Evolutionary conservation across 2,329 filamentous ascomycete species (phyloP).

Genomic region (Monosporascus sp.): DNA sequence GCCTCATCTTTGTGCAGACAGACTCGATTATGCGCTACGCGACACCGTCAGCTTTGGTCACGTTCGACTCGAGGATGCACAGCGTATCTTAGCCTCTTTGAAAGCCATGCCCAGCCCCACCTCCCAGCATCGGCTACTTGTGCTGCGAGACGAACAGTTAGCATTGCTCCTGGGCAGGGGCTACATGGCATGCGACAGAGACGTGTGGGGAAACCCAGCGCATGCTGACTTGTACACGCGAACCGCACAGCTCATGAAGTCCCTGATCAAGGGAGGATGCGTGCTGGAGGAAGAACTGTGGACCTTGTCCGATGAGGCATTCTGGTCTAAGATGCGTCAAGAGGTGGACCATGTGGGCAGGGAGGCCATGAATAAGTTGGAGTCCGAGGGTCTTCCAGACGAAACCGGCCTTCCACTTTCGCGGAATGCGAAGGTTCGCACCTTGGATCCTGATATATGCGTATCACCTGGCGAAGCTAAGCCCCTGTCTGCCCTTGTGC

Average conservation of each 20-base stretch:
- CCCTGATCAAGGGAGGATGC: conserved; percentile 12
- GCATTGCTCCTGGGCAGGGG: conserved; percentile 27
- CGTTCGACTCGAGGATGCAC: conserved; percentile 25
- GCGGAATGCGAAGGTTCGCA: conserved; percentile 25
- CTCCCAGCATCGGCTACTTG: conserved; percentile 23
- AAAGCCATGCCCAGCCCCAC: conserved; percentile 24
- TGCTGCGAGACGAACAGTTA: conserved; percentile 22
- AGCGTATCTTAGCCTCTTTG: conserved; percentile 20
- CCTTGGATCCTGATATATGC: conserved; percentile 27
- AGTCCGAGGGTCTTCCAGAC: conserved; percentile 16
- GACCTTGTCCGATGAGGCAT: conserved; percentile 28
- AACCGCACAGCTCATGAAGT: conserved; percentile 28
- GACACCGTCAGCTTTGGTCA: conserved; percentile 29
- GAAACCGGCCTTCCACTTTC: conserved; percentile 22
- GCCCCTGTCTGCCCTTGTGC: conserved; percentile 15
- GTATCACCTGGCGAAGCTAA: conserved; percentile 2
- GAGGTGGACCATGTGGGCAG: conserved; percentile 10
- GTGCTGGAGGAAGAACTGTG: conserved; percentile 28
- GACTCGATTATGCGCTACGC: conserved; percentile 34
- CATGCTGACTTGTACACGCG: conserved; percentile 29
- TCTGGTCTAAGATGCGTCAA: conserved; percentile 28
- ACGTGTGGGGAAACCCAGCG: conserved; percentile 33
- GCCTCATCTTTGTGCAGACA: conserved; percentile 34
- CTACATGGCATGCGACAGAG: conserved; percentile 29
- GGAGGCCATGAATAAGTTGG: conserved; percentile 16